Evolutionary conservation across 305 asterid species (phyloP).

Genomic region (Solanum aculeatissimum): DNA sequence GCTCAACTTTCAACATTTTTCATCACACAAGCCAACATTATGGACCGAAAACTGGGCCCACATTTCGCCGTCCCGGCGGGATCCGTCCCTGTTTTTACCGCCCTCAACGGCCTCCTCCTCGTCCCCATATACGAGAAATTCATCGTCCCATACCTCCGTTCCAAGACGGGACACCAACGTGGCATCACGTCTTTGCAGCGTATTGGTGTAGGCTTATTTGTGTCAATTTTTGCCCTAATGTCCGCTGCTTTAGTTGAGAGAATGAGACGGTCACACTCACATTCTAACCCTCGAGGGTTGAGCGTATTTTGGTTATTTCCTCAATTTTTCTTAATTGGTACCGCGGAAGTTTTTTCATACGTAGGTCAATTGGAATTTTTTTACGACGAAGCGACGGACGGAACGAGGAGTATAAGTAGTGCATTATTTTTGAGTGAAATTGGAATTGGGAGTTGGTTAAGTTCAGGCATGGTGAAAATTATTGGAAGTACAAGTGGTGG

Average conservation of each 20-base stretch:
- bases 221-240: constrained; percentile 36
- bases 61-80: constrained; percentile 44
- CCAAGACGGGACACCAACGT: constrained; percentile 39
- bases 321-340: constrained; percentile 51
- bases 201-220: constrained; percentile 42
- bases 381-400: constrained; percentile 74
- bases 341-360: constrained; percentile 67
- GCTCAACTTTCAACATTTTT: constrained; percentile 59
- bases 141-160: constrained; percentile 33
- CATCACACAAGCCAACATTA: constrained; percentile 45
- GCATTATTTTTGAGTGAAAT: constrained; percentile 71
- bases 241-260: constrained; percentile 47
- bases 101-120: constrained; percentile 37
- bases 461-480: constrained; percentile 50
- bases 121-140: constrained; percentile 47
- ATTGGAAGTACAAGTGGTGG: constrained; percentile 41
- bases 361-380: constrained; percentile 84
- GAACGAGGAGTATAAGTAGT: constrained; percentile 66
- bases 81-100: constrained; percentile 32
- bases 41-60: constrained; percentile 37
- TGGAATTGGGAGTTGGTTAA: constrained; percentile 84
- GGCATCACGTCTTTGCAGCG: constrained; percentile 62
- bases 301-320: constrained; percentile 74
- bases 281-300: not conserved
- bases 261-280: constrained; percentile 13